A percentile compares a stretch with the other conserved stretches of the same genome.
Evolutionary conservation across 805 yeast species (phyloP).

Genomic region (Candida nemodendra): DNA sequence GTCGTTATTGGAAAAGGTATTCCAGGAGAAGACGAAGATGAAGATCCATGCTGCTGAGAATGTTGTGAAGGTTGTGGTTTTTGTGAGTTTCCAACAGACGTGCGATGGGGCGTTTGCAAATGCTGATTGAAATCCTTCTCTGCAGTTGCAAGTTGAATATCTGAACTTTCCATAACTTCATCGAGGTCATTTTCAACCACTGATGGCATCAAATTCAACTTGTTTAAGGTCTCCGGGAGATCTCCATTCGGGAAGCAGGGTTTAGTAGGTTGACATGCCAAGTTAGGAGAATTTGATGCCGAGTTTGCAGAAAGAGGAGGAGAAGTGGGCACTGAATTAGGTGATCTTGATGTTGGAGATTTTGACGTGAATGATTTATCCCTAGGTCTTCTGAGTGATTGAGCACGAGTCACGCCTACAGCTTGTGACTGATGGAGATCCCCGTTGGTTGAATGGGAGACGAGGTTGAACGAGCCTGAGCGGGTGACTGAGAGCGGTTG

Average conservation of each 20-base stretch:
- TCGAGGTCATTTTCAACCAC: conserved; percentile 34
- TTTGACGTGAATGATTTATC: conserved; percentile 4
- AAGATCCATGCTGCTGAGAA: conserved; percentile 1
- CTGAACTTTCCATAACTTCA: conserved; percentile 28
- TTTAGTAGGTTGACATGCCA: conserved; percentile 9
- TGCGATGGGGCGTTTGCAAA: background rate
- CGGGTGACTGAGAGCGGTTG: background rate
- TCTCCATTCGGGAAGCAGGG: conserved; percentile 20
- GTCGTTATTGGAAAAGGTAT: background rate
- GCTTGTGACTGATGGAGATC: conserved; percentile 8
- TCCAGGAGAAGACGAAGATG: conserved; percentile 6
- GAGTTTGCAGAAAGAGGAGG: conserved; percentile 20
- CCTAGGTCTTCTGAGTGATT: background rate
- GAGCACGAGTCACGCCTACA: background rate
- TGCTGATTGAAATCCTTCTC: conserved; percentile 1
- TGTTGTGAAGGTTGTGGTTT: too few relatives aligned
- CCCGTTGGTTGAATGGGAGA: conserved; percentile 7
- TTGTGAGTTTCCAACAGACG: background rate
- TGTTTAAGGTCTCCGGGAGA: conserved; percentile 23
- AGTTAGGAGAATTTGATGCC: conserved; percentile 16
- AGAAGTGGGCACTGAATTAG: conserved; percentile 15
- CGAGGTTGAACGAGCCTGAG: background rate
- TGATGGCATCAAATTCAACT: conserved; percentile 32
- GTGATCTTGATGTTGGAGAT: conserved; percentile 8
- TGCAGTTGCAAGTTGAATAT: conserved; percentile 3